Evolutionary conservation across 2,329 filamentous ascomycete genomes (phyloP), one percentile per base, ranked within the genome.

Genomic region (Cytospora chrysosperma): DNA sequence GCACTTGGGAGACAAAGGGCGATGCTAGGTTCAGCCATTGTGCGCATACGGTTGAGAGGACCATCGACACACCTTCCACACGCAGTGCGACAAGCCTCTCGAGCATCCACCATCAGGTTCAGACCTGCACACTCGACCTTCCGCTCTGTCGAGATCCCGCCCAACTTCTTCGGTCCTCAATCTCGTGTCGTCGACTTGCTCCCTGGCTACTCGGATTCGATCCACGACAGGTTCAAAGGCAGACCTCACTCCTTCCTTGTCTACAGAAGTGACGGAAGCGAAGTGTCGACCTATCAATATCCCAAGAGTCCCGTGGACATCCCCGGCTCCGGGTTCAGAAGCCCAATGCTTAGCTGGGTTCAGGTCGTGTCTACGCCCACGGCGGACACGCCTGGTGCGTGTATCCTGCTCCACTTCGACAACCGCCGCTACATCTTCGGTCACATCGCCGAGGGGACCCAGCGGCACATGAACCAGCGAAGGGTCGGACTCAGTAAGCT

Each of bases 361-460:
- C 88, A 96, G 74, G 78, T 98, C 70, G 75, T 94, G 66, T 90
- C 88, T 21, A 90, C 90, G 64, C 94, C 94, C 17, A 95, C 94
- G 68, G 89, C 89, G 64, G 95, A 99, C 76, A 97, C 93, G 24
- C 85, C 88, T 1, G 94, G 94, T 60, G 91, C 92, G 2, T 85
- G 86, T 56, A 75, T 98, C 34, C 74, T 92, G 43, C 80, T 99
- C 8, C 88, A 94, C 73, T 93, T 93, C 72, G 91, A 94, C 70
- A 85, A 87, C 70, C 88, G 89, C 70, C 85, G 91, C 63, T 99
- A 99, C 75, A 69, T 97, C 19, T 90, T 99, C 71, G 95, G 95
- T 24, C 88, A 90, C 70, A 75, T 94, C 19, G 79, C 87, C 12
- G 95, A 99, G 76, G 95, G 94, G 19, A 90, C 90, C 0, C 95